Evolutionary conservation across 805 yeast species (phyloP).

Genomic region (Saccharomycopsis selenospora): DNA sequence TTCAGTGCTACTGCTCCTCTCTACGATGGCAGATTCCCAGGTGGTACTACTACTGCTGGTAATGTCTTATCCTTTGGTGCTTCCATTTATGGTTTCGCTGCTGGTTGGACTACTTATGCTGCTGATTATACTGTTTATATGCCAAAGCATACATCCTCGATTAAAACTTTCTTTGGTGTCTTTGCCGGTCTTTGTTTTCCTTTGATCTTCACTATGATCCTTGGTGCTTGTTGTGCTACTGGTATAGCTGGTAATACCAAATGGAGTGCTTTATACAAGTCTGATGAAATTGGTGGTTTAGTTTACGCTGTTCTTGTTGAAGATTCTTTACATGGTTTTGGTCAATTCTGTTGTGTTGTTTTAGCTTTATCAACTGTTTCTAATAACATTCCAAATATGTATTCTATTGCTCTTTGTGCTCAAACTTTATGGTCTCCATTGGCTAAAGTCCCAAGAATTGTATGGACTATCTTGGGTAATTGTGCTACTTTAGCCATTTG

Average conservation of each 20-base stretch:
- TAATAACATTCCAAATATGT: constrained; percentile 90
- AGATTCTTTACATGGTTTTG: constrained; percentile 80
- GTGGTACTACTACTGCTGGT: constrained; percentile 70
- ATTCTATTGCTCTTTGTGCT: constrained; percentile 80
- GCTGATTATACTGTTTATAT: constrained; percentile 89
- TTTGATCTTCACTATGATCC: constrained; percentile 59
- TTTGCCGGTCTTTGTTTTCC: constrained; percentile 61
- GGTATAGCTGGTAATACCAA: constrained; percentile 43
- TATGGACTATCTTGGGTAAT: constrained; percentile 77
- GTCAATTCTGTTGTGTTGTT: constrained; percentile 81
- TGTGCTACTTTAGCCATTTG: constrained; percentile 75
- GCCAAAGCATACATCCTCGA: constrained; percentile 53
- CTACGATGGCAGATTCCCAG: constrained; percentile 36
- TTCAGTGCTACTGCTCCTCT: constrained; percentile 37
- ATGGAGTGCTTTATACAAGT: constrained; percentile 45
- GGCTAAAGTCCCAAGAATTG: constrained; percentile 67
- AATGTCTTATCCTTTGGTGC: constrained; percentile 75
- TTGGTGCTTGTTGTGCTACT: constrained; percentile 83
- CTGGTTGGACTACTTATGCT: constrained; percentile 93
- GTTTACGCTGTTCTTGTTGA: constrained; percentile 70
- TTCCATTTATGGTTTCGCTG: constrained; percentile 77
- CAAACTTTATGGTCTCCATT: constrained; percentile 79
- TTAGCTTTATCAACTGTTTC: constrained; percentile 82
- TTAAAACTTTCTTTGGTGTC: constrained; percentile 57
- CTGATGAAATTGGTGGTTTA: constrained; percentile 70